Conservation (phyloP, 1,284 basidiomycete species). For the Pseudozyma tsukubaensis region DNA sequence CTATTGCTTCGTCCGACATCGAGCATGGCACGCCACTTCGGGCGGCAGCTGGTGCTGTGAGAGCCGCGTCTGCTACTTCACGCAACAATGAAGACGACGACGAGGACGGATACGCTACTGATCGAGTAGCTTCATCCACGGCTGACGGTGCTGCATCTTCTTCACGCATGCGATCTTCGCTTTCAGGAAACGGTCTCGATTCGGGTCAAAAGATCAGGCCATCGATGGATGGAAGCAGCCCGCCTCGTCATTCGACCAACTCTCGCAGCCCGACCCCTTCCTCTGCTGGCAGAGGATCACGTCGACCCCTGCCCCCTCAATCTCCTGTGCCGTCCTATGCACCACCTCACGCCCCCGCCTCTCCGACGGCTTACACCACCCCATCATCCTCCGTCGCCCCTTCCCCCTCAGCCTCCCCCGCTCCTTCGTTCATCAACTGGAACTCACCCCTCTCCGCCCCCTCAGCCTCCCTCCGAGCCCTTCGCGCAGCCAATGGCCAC, state of each 20-base stretch:
- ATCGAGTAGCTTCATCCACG: not conserved
- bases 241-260: too few species aligned
- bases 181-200: not conserved
- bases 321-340: conserved; percentile 18
- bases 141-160: not conserved
- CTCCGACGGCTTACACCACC: not conserved
- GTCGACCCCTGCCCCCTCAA: conserved; percentile 9
- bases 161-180: not conserved
- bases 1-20: too few species aligned
- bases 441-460: not conserved
- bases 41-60: not conserved
- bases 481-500: too few species aligned
- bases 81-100: not conserved
- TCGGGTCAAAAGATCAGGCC: too few species aligned
- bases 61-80: not conserved
- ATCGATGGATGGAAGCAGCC: too few species aligned
- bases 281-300: not conserved
- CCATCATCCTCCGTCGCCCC: not conserved
- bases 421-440: not conserved
- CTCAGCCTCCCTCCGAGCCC: not conserved
- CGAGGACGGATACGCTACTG: conserved; percentile 20
- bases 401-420: not conserved
- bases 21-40: too few species aligned
- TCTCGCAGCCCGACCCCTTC: not conserved
- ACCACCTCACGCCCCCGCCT: conserved; percentile 9